These are phyloP conservation scores for Phytophthora idaei DNA, from an alignment of 352 stramenopile genomes.

Conservation along the genomic window DNA sequence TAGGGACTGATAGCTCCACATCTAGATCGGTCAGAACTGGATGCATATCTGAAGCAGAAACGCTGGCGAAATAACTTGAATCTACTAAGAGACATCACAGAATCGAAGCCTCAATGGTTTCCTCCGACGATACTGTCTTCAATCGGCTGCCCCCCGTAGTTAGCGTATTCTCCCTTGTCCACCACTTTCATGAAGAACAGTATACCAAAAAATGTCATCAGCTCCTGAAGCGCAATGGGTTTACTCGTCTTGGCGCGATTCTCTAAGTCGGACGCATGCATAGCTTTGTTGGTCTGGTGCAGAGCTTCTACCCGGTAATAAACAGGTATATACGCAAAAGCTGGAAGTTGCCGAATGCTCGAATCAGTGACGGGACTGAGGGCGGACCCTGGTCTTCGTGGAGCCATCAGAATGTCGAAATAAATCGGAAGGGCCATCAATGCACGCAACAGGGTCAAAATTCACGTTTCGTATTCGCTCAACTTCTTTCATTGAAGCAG, in stretches of 20 bases:
- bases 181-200: conserved; percentile 32
- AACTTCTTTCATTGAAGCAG: conserved; percentile 5
- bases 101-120: neutral
- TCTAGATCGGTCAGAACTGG: too few species aligned
- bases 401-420: conserved; percentile 7
- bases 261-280: neutral
- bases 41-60: conserved; percentile 1
- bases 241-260: neutral
- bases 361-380: conserved; percentile 18
- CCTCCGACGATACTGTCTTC: conserved; percentile 6
- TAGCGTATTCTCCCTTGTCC: conserved; percentile 32
- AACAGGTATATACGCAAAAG: conserved; percentile 29
- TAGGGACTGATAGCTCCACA: too few species aligned
- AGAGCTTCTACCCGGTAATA: conserved; percentile 38
- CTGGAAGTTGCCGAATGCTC: conserved; percentile 31
- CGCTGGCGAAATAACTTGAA: neutral
- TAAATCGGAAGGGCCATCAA: conserved; percentile 8
- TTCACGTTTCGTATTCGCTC: conserved; percentile 21
- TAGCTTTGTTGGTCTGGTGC: conserved; percentile 25
- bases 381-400: conserved; percentile 11
- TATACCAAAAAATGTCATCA: conserved; percentile 43
- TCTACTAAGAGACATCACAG: neutral
- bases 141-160: conserved; percentile 34
- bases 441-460: conserved; percentile 10
- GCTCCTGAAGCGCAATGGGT: conserved; percentile 23